Conservation (phyloP, 192 early-diverging fungal species). For the Coemansia sp. region DNA sequence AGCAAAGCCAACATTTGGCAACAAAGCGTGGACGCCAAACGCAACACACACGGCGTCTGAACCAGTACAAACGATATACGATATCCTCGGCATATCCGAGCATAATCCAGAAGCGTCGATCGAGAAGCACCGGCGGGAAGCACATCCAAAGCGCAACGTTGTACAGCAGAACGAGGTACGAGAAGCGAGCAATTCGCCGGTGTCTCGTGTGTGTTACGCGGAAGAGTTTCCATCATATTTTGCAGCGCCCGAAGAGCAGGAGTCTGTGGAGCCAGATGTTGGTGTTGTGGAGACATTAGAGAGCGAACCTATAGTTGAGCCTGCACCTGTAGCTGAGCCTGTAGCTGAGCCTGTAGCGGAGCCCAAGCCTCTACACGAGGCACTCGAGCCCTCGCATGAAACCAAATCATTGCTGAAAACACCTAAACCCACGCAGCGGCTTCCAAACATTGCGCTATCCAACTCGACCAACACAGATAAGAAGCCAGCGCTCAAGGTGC, state of each 20-base stretch:
- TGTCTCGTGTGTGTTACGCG: slow-evolving; percentile 24
- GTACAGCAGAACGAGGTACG: background rate
- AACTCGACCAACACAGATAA: background rate
- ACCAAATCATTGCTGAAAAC: background rate
- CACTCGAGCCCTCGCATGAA: background rate
- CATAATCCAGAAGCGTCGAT: slow-evolving; percentile 11
- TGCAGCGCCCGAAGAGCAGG: background rate
- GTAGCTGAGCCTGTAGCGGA: background rate
- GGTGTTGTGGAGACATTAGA: background rate
- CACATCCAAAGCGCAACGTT: background rate
- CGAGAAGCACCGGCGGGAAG: background rate
- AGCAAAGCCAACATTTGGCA: slow-evolving; percentile 9
- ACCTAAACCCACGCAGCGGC: background rate
- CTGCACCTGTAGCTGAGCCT: background rate
- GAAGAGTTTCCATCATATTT: slow-evolving; percentile 17
- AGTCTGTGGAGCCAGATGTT: background rate
- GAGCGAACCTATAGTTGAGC: background rate
- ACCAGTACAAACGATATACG: slow-evolving; percentile 33
- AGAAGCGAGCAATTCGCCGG: slow-evolving; percentile 13
- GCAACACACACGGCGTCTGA: background rate
- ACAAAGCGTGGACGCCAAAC: slow-evolving; percentile 34
- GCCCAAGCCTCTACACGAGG: background rate
- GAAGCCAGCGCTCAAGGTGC: background rate
- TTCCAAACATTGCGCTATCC: background rate
- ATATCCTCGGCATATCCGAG: slow-evolving; percentile 40